Evolutionary conservation across 345 rosid species (phyloP).

Genomic region (Kernera saxatilis): DNA sequence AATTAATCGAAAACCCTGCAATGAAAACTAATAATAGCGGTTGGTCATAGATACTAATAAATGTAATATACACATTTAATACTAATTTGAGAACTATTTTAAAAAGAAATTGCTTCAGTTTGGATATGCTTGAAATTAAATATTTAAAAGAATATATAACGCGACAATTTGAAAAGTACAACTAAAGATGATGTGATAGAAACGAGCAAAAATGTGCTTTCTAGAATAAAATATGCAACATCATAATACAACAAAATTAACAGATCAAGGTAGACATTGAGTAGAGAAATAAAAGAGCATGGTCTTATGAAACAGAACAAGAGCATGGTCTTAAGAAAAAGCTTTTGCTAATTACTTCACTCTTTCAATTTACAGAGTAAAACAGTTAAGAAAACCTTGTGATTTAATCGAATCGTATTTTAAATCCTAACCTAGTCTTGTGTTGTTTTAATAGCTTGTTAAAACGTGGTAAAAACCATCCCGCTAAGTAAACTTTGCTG

Average conservation of each 20-base stretch:
- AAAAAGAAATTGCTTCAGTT: neutral
- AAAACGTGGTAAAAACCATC: too few species aligned
- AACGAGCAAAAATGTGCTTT: conserved; percentile 8
- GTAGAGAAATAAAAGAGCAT: neutral
- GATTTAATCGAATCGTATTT: too few species aligned
- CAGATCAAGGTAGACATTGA: neutral
- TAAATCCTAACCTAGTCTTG: too few species aligned
- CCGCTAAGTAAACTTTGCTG: too few species aligned
- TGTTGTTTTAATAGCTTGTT: too few species aligned
- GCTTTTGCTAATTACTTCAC: too few species aligned
- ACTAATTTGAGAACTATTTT: neutral
- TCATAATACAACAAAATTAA: neutral
- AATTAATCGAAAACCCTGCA: conserved; percentile 7
- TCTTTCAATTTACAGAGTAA: too few species aligned
- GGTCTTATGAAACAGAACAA: neutral
- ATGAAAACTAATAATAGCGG: conserved; percentile 12
- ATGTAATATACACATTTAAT: conserved; percentile 1
- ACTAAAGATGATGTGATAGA: conserved; percentile 1
- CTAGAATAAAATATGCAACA: neutral
- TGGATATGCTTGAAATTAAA: conserved; percentile 12
- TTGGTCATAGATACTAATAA: conserved; percentile 5
- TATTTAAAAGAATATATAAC: neutral
- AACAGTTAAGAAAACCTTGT: too few species aligned
- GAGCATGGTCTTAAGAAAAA: too few species aligned
- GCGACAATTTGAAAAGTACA: neutral